These are phyloP conservation scores for Gliomastix tumulicola DNA, from an alignment of 2,329 filamentous ascomycete species.

Conservation along the genomic window DNA sequence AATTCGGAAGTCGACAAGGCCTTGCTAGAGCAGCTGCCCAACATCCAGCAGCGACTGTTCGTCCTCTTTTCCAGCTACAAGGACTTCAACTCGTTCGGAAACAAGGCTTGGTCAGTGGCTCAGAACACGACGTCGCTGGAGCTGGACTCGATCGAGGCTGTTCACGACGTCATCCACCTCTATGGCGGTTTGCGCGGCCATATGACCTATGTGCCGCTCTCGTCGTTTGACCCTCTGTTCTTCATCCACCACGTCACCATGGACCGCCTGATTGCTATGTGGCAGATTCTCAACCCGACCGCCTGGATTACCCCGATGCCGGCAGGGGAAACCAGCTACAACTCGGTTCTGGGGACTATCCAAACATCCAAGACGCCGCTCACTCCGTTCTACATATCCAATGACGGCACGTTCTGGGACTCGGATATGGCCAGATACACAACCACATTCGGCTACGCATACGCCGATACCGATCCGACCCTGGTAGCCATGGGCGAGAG, in stretches of 20 bases:
- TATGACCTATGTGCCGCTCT: slow-evolving; percentile 64
- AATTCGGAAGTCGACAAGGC: slow-evolving; percentile 47
- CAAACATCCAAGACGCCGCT: slow-evolving; percentile 51
- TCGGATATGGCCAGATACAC: slow-evolving; percentile 54
- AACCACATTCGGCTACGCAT: slow-evolving; percentile 64
- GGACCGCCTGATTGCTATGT: slow-evolving; percentile 69
- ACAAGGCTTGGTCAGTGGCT: slow-evolving; percentile 53
- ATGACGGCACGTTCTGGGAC: slow-evolving; percentile 59
- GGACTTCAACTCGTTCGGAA: slow-evolving; percentile 63
- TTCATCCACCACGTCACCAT: slow-evolving; percentile 72
- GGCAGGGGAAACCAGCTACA: slow-evolving; percentile 54
- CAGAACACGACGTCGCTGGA: slow-evolving; percentile 45
- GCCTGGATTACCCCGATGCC: slow-evolving; percentile 55
- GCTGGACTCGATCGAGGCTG: slow-evolving; percentile 58
- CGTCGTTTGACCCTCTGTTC: slow-evolving; percentile 74
- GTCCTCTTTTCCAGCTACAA: slow-evolving; percentile 61
- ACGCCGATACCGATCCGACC: slow-evolving; percentile 48
- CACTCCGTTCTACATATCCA: slow-evolving; percentile 57
- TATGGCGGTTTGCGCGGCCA: slow-evolving; percentile 55
- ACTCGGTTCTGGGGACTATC: slow-evolving; percentile 43
- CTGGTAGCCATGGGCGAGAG: slow-evolving; percentile 13
- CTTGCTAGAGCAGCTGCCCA: slow-evolving; percentile 35
- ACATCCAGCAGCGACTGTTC: slow-evolving; percentile 57
- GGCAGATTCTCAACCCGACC: slow-evolving; percentile 66
- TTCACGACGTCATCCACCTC: slow-evolving; percentile 58